Base-by-base conservation (phyloP, 192 early-diverging fungal species). In the Coemansia sp. region DNA sequence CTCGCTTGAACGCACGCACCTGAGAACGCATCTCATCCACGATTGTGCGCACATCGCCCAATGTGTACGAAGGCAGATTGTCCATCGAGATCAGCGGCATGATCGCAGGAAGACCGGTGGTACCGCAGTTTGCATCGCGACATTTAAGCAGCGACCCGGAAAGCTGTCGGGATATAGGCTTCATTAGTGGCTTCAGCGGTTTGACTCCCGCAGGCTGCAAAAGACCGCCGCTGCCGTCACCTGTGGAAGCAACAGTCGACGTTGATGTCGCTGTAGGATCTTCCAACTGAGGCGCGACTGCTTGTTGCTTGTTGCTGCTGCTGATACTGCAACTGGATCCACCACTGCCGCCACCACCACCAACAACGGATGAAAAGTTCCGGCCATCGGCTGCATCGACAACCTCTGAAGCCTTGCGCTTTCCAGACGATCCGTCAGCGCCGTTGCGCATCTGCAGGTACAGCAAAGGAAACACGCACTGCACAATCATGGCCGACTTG, bases 391-490 rank as follows among this genome's bases (percentile, higher is more conserved):
- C 48, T 30, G 72, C 34, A 30, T 64, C 63, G 0, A 11, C 60
- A 1, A 12, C 52, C 7, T 74, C 77, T 11, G 49, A 32, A 11
- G 32, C 17, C n/a, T 32, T 22, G 36, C 57, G 57, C 57, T 59
- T 59, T 6, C 34, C 57, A 20, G 2, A 28, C 33, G 17, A n/a
- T 1, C 32, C 57, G 25, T 42, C 57, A 2, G 57, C 67, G 6
- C 61, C 66, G 34, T 51, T 64, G 51, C 68, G 72, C 57, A 73
- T 25, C 42, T 65, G 55, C 34, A 65, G 5, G 33, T 66, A 59
- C 62, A 80, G 48, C 40, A 62, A 56, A 25, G 77, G 77, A 56
- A 80, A 75, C 69, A 80, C 77, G 51, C 77, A 74, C 50, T 75
- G 72, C 14, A 68, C 56, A 45, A 75, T 54, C 32, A 80, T 63